A percentile compares a stretch with the other conserved stretches of the same genome.
Evolutionary conservation across 1,139 yeast species (phyloP).

Genomic region (Pneumocystis jirovecii): DNA sequence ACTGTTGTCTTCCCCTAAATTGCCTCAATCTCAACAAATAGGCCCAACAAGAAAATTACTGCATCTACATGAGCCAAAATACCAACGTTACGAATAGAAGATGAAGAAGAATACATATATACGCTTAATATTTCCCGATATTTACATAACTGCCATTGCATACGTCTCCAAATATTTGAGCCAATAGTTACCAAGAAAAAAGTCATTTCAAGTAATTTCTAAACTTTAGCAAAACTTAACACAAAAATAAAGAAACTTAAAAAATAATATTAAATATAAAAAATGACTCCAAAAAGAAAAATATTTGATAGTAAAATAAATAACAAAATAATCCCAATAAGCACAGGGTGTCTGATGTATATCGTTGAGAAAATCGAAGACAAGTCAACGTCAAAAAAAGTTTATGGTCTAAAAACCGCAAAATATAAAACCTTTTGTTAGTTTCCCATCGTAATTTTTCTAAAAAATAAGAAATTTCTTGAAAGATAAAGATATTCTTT

Average conservation of each 20-base stretch:
- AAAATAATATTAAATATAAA: background rate
- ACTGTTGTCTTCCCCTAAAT: conserved; percentile 79
- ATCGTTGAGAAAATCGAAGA: background rate
- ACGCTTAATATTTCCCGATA: background rate
- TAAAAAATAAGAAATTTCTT: background rate
- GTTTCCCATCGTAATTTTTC: background rate
- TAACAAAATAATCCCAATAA: too few relatives aligned
- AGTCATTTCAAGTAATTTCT: background rate
- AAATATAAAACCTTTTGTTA: background rate
- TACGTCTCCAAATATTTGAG: background rate
- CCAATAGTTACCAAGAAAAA: background rate
- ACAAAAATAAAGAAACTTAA: background rate
- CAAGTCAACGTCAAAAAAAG: background rate
- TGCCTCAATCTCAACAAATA: background rate
- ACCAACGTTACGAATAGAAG: conserved; percentile 48
- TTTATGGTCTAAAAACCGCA: background rate
- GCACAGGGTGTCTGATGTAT: too few relatives aligned
- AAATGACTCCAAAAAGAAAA: background rate
- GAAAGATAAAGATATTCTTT: background rate
- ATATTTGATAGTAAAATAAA: too few relatives aligned
- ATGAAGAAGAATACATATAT: background rate
- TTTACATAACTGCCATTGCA: background rate
- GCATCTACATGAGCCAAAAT: conserved; percentile 78
- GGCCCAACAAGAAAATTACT: background rate
- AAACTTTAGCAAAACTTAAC: background rate